Conservation (phyloP, 2,329 filamentous ascomycete genomes). For the Pestalotiopsis sp. region DNA sequence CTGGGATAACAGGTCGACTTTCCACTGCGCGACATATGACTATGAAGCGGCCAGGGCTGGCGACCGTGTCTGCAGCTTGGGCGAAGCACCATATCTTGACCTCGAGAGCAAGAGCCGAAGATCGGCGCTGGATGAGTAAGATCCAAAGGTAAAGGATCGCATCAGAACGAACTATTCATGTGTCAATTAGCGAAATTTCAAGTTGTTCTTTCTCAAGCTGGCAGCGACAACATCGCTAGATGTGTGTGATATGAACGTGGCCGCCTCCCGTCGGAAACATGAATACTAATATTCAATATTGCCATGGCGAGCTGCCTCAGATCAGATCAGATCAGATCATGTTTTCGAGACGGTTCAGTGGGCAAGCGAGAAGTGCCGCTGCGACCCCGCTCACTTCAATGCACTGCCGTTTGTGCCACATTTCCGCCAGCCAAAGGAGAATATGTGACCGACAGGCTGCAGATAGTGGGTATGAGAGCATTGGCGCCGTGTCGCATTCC, state of each 20-base stretch:
- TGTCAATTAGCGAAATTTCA: background rate
- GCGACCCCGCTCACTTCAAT: background rate
- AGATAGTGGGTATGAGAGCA: background rate
- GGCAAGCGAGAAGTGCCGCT: background rate
- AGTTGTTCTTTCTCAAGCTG: background rate
- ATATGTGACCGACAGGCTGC: background rate
- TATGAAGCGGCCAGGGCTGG: conserved; percentile 52
- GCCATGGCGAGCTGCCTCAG: background rate
- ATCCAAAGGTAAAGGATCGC: background rate
- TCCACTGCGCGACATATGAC: conserved; percentile 62
- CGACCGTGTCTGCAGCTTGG: conserved; percentile 50
- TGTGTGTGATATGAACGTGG: background rate
- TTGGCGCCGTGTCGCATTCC: background rate
- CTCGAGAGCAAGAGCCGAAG: conserved; percentile 42
- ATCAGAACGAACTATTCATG: background rate
- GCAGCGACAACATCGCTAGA: background rate
- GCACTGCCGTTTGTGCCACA: background rate
- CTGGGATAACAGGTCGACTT: conserved; percentile 65
- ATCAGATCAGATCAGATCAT: background rate
- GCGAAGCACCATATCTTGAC: conserved; percentile 50
- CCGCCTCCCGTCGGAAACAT: background rate
- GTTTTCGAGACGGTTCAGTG: background rate
- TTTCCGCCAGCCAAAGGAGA: background rate
- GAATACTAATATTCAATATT: background rate
- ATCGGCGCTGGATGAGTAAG: conserved; percentile 34